These are phyloP conservation scores for Zostera marina DNA, from an alignment of 116 monocot genomes.

Conservation along the genomic window DNA sequence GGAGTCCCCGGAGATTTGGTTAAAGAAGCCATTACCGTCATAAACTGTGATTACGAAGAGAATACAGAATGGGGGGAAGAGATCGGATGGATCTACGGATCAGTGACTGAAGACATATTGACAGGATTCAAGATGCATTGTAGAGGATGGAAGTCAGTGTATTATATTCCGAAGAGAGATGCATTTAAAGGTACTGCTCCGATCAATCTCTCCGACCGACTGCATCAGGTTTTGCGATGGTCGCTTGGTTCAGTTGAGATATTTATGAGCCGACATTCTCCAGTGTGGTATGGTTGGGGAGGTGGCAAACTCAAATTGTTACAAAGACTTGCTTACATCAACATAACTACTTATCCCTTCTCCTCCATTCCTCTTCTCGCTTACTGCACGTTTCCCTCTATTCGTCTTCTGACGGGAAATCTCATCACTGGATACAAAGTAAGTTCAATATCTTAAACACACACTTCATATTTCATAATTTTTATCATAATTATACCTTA, in stretches of 20 bases:
- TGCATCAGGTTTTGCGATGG: constrained; percentile 88
- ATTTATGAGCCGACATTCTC: constrained; percentile 83
- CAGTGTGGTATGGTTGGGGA: constrained; percentile 77
- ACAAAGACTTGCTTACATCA: constrained; percentile 70
- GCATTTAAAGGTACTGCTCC: constrained; percentile 94
- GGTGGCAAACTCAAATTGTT: constrained; percentile 74
- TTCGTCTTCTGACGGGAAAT: constrained; percentile 85
- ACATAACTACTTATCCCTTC: constrained; percentile 89
- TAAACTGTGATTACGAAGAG: constrained; percentile 84
- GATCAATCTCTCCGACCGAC: constrained; percentile 71
- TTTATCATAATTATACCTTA: too few relatives aligned
- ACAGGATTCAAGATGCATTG: constrained; percentile 97
- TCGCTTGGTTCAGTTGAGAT: constrained; percentile 90
- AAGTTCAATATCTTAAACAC: too few relatives aligned
- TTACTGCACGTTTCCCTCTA: constrained; percentile 76
- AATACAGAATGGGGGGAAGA: constrained; percentile 96
- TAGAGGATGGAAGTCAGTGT: constrained; percentile 83
- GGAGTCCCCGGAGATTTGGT: too few relatives aligned
- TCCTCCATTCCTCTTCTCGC: constrained; percentile 76
- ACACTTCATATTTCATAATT: too few relatives aligned
- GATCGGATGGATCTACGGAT: constrained; percentile 97
- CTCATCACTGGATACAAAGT: too few relatives aligned
- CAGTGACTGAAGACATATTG: constrained; percentile 79
- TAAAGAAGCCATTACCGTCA: constrained; percentile 88
- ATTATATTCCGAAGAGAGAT: constrained; percentile 52